A percentile compares a stretch with the other conserved stretches of the same genome.
Evolutionary conservation across 805 yeast genomes (phyloP).

Genomic region (Gaillardinia entomophila): DNA sequence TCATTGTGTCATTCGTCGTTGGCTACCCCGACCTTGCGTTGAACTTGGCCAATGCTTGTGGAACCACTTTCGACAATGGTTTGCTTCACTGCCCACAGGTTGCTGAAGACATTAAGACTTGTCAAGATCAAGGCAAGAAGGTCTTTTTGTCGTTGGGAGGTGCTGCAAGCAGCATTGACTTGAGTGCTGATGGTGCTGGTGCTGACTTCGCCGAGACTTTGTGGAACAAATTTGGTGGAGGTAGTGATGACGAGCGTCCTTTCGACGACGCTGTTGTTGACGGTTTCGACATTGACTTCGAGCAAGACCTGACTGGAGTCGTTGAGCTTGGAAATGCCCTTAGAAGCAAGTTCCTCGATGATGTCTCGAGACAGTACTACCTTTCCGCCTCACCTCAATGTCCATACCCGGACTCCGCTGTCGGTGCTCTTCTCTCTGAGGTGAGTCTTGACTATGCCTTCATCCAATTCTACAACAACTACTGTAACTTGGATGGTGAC

Average conservation of each 20-base stretch:
- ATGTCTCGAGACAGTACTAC: conserved; percentile 23
- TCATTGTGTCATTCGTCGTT: conserved; percentile 64
- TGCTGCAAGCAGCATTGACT: conserved; percentile 34
- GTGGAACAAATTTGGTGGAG: conserved; percentile 20
- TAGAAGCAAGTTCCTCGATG: conserved; percentile 14
- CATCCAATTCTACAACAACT: conserved; percentile 36
- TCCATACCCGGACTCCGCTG: conserved; percentile 33
- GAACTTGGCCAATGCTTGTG: conserved; percentile 9
- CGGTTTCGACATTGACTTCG: conserved; percentile 28
- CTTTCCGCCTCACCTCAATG: conserved; percentile 37
- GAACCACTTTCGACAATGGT: conserved; percentile 1
- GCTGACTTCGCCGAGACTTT: conserved; percentile 20
- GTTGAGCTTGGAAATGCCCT: conserved; percentile 12
- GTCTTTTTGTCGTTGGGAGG: conserved; percentile 71
- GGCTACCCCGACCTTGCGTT: conserved; percentile 44
- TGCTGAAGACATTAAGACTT: conserved; percentile 61
- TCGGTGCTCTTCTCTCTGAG: conserved; percentile 20
- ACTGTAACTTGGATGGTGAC: conserved; percentile 18
- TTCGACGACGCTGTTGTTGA: conserved; percentile 12
- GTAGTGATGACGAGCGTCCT: conserved; percentile 6
- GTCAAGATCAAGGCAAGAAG: conserved; percentile 76
- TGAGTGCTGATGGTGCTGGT: conserved; percentile 25
- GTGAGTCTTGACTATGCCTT: conserved; percentile 29
- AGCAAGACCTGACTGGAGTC: conserved; percentile 25
- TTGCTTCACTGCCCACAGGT: conserved; percentile 1